Conservation (phyloP, 23 red algal genomes). For the Gracilariopsis chorda region DNA sequence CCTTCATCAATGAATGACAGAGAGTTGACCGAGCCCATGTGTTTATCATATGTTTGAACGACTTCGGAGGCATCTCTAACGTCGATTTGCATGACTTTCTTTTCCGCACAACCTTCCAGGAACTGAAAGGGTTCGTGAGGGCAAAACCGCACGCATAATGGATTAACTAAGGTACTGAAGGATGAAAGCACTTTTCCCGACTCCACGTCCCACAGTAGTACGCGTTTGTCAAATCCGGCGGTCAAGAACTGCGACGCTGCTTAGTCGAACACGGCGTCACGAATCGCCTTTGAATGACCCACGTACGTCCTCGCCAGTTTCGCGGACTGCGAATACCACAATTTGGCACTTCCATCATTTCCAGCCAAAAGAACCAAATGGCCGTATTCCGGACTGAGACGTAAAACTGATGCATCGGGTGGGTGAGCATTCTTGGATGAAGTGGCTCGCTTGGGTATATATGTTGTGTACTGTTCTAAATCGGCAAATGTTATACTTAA, state of each 20-base stretch:
- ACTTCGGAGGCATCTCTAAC: slow-evolving; percentile 53
- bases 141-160: slow-evolving; percentile 37
- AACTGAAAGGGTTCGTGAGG: slow-evolving; percentile 37
- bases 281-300: slow-evolving; percentile 70
- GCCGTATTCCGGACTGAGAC: slow-evolving; percentile 65
- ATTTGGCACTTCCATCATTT: slow-evolving; percentile 60
- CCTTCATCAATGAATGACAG: slow-evolving; percentile 80
- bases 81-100: slow-evolving; percentile 80
- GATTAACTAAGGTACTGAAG: slow-evolving; percentile 16
- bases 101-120: slow-evolving; percentile 75
- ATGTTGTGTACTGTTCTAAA: slow-evolving; percentile 52
- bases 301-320: slow-evolving; percentile 38
- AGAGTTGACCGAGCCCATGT: slow-evolving; percentile 84
- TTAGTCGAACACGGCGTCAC: slow-evolving; percentile 52
- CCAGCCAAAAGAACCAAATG: slow-evolving; percentile 69
- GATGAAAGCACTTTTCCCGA: slow-evolving; percentile 50
- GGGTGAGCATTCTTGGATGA: not conserved
- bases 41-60: slow-evolving; percentile 79
- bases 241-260: slow-evolving; percentile 63
- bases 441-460: slow-evolving; percentile 41
- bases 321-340: slow-evolving; percentile 48
- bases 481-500: slow-evolving; percentile 24
- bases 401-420: slow-evolving; percentile 59
- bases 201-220: slow-evolving; percentile 87
- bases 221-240: slow-evolving; percentile 61